Evolutionary conservation across 2,329 filamentous ascomycete genomes (phyloP).

Genomic region (Trichophyton benhamiae): DNA sequence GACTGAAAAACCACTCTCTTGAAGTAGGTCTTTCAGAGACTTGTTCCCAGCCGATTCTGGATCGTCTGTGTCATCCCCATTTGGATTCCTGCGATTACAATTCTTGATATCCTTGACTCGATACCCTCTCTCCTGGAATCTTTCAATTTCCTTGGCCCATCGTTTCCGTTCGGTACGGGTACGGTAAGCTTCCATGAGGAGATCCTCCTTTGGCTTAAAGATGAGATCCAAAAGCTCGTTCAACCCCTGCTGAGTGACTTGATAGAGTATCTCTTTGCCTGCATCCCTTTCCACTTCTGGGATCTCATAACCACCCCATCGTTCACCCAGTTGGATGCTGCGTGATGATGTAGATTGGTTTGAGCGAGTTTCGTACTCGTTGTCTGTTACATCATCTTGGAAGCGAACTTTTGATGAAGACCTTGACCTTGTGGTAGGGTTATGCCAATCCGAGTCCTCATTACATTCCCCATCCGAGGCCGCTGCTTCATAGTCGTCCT

Average conservation of each 20-base stretch:
- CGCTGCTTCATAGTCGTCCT: constrained; percentile 46
- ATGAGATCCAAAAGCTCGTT: constrained; percentile 83
- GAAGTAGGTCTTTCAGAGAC: constrained; percentile 33
- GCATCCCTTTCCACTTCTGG: constrained; percentile 70
- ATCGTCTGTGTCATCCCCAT: constrained; percentile 20
- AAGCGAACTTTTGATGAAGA: constrained; percentile 72
- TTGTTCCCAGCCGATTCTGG: constrained; percentile 17
- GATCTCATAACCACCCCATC: constrained; percentile 67
- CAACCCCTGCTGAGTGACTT: constrained; percentile 81
- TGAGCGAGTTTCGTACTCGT: constrained; percentile 58
- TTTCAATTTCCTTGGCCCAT: constrained; percentile 34
- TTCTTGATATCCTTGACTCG: not conserved
- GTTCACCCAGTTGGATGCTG: constrained; percentile 52
- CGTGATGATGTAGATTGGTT: constrained; percentile 62
- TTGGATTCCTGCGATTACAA: constrained; percentile 6
- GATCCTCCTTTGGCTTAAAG: constrained; percentile 68
- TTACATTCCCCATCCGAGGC: constrained; percentile 24
- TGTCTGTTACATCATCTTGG: constrained; percentile 52
- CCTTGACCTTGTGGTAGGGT: constrained; percentile 46
- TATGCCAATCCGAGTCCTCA: constrained; percentile 21
- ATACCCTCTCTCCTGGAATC: constrained; percentile 18
- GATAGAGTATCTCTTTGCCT: constrained; percentile 78
- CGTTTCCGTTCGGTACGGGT: constrained; percentile 51
- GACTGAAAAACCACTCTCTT: constrained; percentile 30
- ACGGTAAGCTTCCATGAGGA: constrained; percentile 54